Evolutionary conservation across 768 basidiomycete genomes (phyloP), one percentile per base, ranked within the genome.

Genomic region (Harrya chromipes): DNA sequence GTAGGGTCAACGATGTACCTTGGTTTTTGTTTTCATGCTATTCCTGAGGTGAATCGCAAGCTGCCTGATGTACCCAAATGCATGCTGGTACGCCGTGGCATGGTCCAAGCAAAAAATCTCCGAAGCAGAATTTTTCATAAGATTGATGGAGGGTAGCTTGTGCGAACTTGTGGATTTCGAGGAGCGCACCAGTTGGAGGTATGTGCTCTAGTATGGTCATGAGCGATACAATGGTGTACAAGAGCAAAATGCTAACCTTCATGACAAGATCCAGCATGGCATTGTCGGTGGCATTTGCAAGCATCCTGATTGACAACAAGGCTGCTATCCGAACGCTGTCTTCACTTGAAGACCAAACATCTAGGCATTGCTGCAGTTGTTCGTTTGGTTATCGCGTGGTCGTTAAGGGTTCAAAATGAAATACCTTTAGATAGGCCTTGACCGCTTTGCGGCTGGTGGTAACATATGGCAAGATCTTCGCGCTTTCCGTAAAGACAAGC

Each of bases 101-200:
- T 85, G 86, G 59, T 88, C 77, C 44, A 93, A 70, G 55, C 84
- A 86, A 71, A 90, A 99, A 1, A 98, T 72, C 63, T 97, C 94
- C 1, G 90, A 88, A 0, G 94, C 95, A 6, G 94, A 90, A 67
- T 98, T 97, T 70, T 99, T 99, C 92, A 97, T 95, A 38, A 98
- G 72, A 60, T 90, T 95, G 68, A 98, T 88, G 3, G 89, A 83
- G 19, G 95, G 94, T 9, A 98, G 73, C 4, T 88, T 92, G 69
- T 95, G 84, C 2, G 82, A 76, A 42, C 78, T 89, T n/a, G 93
- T 97, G 11, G 85, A 81, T 63, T 93, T 92, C 40, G 85, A 84
- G 6, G 83, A 85, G 24, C 90, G 85, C 40, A 97, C 81, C 24
- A 99, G 74, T 14, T 89, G 80, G 38, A 90, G 76, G 70, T 99